A percentile compares a stretch with the other conserved stretches of the same genome.
Conservation (phyloP, 495 filamentous ascomycete genomes). For the Aspergillus saccharolyticus region DNA sequence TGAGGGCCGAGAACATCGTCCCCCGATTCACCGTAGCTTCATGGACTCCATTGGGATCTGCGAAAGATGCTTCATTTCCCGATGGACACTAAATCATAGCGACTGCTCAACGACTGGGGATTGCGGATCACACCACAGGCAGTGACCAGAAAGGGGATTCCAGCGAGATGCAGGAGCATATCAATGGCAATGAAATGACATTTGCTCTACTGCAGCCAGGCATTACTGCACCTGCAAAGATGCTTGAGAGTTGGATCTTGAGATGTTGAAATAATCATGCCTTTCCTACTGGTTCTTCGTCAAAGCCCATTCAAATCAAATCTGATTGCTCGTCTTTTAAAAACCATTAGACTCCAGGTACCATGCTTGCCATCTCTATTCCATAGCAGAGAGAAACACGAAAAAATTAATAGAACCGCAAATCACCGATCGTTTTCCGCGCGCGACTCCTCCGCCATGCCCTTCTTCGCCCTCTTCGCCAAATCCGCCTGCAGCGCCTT, state of each 20-base stretch:
- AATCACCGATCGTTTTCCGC: constrained; percentile 68
- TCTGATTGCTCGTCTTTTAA: neutral
- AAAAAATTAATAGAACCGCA: neutral
- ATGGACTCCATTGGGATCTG: neutral
- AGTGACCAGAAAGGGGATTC: too few relatives aligned
- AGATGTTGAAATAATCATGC: too few relatives aligned
- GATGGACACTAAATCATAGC: neutral
- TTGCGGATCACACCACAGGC: too few relatives aligned
- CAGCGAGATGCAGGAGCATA: too few relatives aligned
- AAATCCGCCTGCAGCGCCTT: constrained; percentile 69
- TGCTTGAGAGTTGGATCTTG: too few relatives aligned
- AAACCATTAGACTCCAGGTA: neutral
- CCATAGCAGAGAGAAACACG: neutral
- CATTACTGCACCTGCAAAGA: neutral
- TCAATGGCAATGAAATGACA: neutral
- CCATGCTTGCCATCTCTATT: neutral
- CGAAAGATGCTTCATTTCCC: neutral
- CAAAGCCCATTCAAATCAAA: neutral
- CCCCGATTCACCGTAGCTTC: neutral
- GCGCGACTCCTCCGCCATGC: constrained; percentile 69
- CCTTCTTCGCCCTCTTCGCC: constrained; percentile 66
- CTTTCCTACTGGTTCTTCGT: too few relatives aligned
- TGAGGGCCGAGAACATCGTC: neutral
- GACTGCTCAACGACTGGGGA: too few relatives aligned
- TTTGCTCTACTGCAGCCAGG: too few relatives aligned